Evolutionary conservation across 306 rosid species (phyloP), one percentile per base, ranked within the genome.

Genomic region (Quercus engelmannii): DNA sequence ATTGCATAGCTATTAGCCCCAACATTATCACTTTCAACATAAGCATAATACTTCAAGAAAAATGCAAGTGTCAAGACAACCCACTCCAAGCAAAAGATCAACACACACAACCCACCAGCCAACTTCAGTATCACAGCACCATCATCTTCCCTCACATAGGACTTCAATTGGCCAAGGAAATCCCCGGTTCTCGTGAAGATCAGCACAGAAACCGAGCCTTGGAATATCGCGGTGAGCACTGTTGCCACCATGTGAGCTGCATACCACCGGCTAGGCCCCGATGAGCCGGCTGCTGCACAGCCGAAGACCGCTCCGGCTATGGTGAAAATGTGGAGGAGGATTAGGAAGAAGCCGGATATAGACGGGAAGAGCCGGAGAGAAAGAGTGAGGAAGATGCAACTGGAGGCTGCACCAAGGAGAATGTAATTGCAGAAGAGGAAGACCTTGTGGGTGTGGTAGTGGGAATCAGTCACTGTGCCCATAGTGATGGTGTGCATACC

Each of bases 351-450:
- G 76, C 97, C 98, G 1, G 94, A 83, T 2, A 92, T 73, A 0
- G 98, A 94, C 1, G 98, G 98, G 26, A 94, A 4, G 75, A 92
- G 88, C 21, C 98, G 90, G 30, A 94, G 97, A 0, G 97, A 94
- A 63, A 94, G 94, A 12, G 97, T 89, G 79, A 94, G 97, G 88
- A 94, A 94, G 75, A 94, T 92, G 90, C 98, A 94, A 79, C 94
- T 88, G 23, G 98, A 89, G 61, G 98, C 97, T 26, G 98, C 96
- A 21, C 97, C 98, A 21, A 92, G 76, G 7, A 94, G 89, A 4
- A 94, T 81, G 86, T 94, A 94, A 90, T 94, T 94, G 85, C 98
- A 86, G 76, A 94, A 83, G 35, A 94, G 91, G 81, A 94, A 94
- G 21, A 87, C 79, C 62, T 92, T 94, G 86, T 94, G 96, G 61